Percentiles rank a stretch among this genome's conserved stretches.
phyloP scores from a whole-genome alignment of 768 basidiomycete species.

The Psilocybe tampanensis region DNA sequence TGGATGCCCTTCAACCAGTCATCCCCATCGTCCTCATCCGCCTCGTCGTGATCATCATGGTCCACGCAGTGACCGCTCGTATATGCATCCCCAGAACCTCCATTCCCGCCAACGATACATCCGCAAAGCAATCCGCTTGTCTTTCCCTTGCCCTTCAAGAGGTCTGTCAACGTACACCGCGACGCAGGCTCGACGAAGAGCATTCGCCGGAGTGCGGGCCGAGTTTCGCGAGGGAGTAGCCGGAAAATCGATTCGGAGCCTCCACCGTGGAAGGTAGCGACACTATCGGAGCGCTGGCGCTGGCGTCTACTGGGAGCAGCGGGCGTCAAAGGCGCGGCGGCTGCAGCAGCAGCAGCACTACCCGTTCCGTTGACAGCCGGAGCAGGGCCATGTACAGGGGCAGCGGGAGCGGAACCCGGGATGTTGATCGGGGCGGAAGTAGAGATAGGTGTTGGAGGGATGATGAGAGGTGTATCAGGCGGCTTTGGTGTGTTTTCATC shows the following conservation, averaged over 20 bases:
- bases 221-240: slow-evolving; percentile 89
- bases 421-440: background rate
- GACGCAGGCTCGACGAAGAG: slow-evolving; percentile 85
- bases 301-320: slow-evolving; percentile 23
- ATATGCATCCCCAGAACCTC: slow-evolving; percentile 12
- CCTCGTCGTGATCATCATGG: slow-evolving; percentile 65
- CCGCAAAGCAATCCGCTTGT: slow-evolving; percentile 78
- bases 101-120: slow-evolving; percentile 48
- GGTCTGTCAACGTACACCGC: slow-evolving; percentile 90
- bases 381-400: too few relatives aligned
- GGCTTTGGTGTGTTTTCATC: background rate
- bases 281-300: slow-evolving; percentile 49
- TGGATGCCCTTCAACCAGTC: slow-evolving; percentile 82
- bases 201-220: slow-evolving; percentile 91
- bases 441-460: slow-evolving; percentile 16
- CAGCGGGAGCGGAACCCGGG: slow-evolving; percentile 19
- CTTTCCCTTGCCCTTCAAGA: slow-evolving; percentile 82
- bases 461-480: slow-evolving; percentile 11
- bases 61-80: slow-evolving; percentile 55
- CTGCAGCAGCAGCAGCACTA: background rate
- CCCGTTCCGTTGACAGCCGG: too few relatives aligned
- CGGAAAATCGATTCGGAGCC: slow-evolving; percentile 96
- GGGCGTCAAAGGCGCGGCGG: slow-evolving; percentile 10
- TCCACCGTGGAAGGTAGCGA: slow-evolving; percentile 69
- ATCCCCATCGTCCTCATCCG: slow-evolving; percentile 82